phyloP scores from a whole-genome alignment of 2,329 filamentous ascomycete species.

The Fusarium armeniacum region DNA sequence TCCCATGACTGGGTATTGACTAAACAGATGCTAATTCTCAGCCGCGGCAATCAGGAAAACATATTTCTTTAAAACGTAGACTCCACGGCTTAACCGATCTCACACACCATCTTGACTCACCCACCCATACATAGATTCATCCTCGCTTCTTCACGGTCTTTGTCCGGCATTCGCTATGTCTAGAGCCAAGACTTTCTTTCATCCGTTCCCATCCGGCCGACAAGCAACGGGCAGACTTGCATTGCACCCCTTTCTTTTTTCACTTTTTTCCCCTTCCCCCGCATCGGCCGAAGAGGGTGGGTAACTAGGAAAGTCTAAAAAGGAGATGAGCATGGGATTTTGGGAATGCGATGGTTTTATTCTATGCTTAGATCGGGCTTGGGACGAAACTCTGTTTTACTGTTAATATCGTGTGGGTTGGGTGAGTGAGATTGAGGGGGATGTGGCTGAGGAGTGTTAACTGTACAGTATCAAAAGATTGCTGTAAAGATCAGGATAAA shows the following conservation, averaged over 20 bases:
- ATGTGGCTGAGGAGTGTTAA: neutral
- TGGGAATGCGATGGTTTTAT: constrained; percentile 29
- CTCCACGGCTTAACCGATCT: constrained; percentile 22
- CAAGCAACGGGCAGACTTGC: neutral
- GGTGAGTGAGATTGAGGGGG: neutral
- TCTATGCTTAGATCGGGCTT: constrained; percentile 19
- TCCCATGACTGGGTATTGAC: no score
- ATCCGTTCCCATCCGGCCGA: constrained; percentile 34
- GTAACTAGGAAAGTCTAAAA: constrained; percentile 37
- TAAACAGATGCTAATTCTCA: neutral
- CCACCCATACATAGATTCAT: neutral
- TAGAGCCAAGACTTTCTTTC: constrained; percentile 15
- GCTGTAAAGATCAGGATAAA: neutral
- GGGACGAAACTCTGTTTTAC: constrained; percentile 1
- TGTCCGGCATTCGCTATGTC: constrained; percentile 37
- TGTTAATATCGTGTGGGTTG: constrained; percentile 6
- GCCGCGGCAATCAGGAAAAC: neutral
- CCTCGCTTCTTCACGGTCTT: constrained; percentile 22
- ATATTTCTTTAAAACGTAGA: neutral
- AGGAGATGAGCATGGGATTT: constrained; percentile 20
- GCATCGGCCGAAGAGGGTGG: constrained; percentile 20
- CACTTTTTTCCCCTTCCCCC: constrained; percentile 5
- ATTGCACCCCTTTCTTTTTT: neutral
- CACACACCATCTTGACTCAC: constrained; percentile 11
- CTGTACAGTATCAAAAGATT: neutral